phyloP scores from a whole-genome alignment of 2,329 filamentous ascomycete species.

The Diaporthe citriasiana region DNA sequence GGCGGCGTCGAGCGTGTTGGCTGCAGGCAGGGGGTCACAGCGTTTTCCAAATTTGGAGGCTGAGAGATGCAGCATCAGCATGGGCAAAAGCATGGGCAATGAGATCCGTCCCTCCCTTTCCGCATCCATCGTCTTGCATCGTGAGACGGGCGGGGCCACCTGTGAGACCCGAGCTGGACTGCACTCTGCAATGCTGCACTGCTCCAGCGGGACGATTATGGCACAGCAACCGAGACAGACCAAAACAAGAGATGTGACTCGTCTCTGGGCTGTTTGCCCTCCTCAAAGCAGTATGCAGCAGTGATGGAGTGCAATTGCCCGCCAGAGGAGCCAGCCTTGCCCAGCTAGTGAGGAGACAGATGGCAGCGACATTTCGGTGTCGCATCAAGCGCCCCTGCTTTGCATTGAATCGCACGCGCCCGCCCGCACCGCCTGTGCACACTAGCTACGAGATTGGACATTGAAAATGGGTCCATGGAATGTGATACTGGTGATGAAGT shows the following conservation, averaged over 20 bases:
- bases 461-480: background rate
- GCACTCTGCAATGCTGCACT: slow-evolving; percentile 1
- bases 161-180: slow-evolving; percentile 4
- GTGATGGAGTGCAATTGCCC: background rate
- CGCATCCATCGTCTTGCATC: slow-evolving; percentile 30
- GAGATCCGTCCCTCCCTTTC: background rate
- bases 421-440: slow-evolving; percentile 2
- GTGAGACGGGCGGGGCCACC: slow-evolving; percentile 17
- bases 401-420: slow-evolving; percentile 18
- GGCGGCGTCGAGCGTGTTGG: slow-evolving; percentile 12
- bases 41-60: slow-evolving; percentile 31
- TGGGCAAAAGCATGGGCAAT: background rate
- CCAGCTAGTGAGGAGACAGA: background rate
- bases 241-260: background rate
- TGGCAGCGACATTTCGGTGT: background rate
- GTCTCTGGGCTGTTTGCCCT: background rate
- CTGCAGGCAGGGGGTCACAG: slow-evolving; percentile 11
- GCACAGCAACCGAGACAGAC: slow-evolving; percentile 23
- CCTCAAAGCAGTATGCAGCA: slow-evolving; percentile 2
- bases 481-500: slow-evolving; percentile 6
- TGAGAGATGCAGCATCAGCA: background rate
- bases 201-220: background rate
- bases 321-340: background rate
- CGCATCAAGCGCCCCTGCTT: slow-evolving; percentile 28
- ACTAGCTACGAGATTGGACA: slow-evolving; percentile 1